phyloP scores from a whole-genome alignment of 2,329 filamentous ascomycete genomes.

The Xylariaceae sp. region DNA sequence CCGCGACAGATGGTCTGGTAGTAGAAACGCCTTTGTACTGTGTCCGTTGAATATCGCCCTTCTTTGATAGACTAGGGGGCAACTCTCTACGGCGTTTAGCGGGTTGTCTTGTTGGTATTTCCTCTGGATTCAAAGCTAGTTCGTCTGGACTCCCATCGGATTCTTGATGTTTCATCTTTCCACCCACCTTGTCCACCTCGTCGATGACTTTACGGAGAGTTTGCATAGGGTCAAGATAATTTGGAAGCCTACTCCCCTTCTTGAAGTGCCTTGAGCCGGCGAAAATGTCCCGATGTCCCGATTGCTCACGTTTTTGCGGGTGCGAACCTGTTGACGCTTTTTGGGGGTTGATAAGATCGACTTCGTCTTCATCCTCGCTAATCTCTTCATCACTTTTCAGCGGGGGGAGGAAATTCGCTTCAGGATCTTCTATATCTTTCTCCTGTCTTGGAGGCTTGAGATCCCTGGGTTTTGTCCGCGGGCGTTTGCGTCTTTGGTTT shows the following conservation, averaged over 20 bases:
- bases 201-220: conserved; percentile 24
- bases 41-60: conserved; percentile 33
- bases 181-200: conserved; percentile 17
- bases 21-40: conserved; percentile 22
- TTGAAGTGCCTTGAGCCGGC: conserved; percentile 7
- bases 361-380: conserved; percentile 20
- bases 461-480: neutral
- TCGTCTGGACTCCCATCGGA: conserved; percentile 33
- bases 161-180: neutral
- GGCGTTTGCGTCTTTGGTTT: conserved; percentile 6
- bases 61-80: conserved; percentile 35
- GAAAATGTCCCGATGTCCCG: neutral
- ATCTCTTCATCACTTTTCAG: neutral
- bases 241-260: neutral
- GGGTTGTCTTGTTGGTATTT: conserved; percentile 21
- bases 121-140: conserved; percentile 28
- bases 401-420: neutral
- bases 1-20: neutral
- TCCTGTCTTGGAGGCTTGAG: neutral
- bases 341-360: conserved; percentile 11
- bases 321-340: neutral
- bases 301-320: neutral
- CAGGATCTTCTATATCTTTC: neutral
- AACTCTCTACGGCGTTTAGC: conserved; percentile 19
- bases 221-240: neutral